These are phyloP conservation scores for Microstroma glucosiphilum DNA, from an alignment of 1,284 basidiomycete species.

Conservation along the genomic window DNA sequence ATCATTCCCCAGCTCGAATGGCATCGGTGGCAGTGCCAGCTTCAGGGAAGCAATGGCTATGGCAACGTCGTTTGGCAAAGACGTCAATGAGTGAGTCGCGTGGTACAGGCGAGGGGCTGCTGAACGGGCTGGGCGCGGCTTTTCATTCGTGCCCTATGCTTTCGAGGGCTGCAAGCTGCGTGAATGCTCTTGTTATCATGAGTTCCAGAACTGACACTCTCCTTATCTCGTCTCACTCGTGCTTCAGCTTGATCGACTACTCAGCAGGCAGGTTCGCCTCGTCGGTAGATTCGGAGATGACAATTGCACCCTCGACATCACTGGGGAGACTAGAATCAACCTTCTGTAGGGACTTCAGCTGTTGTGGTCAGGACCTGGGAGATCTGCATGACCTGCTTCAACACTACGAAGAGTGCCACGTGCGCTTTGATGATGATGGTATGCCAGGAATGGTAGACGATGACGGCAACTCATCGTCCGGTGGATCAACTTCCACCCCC, in stretches of 20 bases:
- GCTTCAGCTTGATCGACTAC: constrained; percentile 44
- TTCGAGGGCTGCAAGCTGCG: background rate
- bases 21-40: constrained; percentile 3
- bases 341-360: constrained; percentile 49
- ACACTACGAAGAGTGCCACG: constrained; percentile 50
- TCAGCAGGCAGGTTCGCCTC: constrained; percentile 43
- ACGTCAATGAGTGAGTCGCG: constrained; percentile 8
- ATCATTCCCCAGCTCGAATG: constrained; percentile 5
- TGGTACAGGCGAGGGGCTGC: background rate
- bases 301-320: constrained; percentile 36
- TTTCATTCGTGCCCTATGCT: too few relatives aligned
- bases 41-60: constrained; percentile 5
- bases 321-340: constrained; percentile 39
- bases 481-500: constrained; percentile 28
- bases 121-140: too few relatives aligned
- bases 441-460: constrained; percentile 39
- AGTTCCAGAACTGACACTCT: constrained; percentile 46
- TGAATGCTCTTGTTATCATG: constrained; percentile 7
- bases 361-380: constrained; percentile 45
- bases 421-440: constrained; percentile 48
- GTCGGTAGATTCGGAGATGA: constrained; percentile 44
- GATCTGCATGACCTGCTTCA: constrained; percentile 49
- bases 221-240: constrained; percentile 36
- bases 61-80: constrained; percentile 7
- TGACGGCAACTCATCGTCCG: constrained; percentile 37